A percentile compares a stretch with the other conserved stretches of the same genome.
Conservation (phyloP, 225 moss, liverwort and hornwort species). For the Polytrichum formosum region DNA sequence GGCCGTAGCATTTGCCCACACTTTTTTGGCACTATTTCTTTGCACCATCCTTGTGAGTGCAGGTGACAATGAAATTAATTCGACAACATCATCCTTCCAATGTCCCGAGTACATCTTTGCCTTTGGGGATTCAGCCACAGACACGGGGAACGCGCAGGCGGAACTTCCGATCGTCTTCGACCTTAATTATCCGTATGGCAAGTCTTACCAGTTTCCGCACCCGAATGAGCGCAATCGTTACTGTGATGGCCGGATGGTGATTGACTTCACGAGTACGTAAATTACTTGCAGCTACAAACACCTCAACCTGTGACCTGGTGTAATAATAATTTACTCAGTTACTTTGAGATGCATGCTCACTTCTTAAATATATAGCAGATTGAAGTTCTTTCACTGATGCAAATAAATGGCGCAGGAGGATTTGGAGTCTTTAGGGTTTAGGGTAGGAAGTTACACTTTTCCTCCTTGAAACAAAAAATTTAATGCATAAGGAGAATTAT, state of each 20-base stretch:
- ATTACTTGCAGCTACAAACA: neutral
- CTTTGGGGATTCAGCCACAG: slow-evolving; percentile 34
- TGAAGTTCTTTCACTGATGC: no score
- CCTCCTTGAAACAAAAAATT: no score
- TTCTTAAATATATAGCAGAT: no score
- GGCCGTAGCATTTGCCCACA: no score
- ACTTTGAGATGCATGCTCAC: no score
- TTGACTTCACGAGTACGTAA: slow-evolving; percentile 32
- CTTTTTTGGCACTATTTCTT: no score
- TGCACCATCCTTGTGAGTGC: no score
- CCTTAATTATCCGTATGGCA: slow-evolving; percentile 11
- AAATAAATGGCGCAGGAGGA: no score
- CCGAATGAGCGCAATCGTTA: slow-evolving; percentile 37
- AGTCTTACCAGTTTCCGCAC: slow-evolving; percentile 26
- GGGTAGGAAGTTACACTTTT: no score
- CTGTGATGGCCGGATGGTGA: slow-evolving; percentile 28
- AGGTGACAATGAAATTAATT: no score
- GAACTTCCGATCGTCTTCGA: neutral
- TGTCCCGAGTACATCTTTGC: slow-evolving; percentile 26
- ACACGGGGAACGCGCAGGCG: slow-evolving; percentile 38
- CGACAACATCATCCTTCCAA: slow-evolving; percentile 3
- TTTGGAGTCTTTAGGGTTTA: no score
- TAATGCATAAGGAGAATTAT: no score
- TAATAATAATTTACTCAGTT: neutral
- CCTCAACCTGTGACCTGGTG: neutral